Evolutionary conservation across 2,329 filamentous ascomycete species (phyloP).

Genomic region (Alternaria sp.): DNA sequence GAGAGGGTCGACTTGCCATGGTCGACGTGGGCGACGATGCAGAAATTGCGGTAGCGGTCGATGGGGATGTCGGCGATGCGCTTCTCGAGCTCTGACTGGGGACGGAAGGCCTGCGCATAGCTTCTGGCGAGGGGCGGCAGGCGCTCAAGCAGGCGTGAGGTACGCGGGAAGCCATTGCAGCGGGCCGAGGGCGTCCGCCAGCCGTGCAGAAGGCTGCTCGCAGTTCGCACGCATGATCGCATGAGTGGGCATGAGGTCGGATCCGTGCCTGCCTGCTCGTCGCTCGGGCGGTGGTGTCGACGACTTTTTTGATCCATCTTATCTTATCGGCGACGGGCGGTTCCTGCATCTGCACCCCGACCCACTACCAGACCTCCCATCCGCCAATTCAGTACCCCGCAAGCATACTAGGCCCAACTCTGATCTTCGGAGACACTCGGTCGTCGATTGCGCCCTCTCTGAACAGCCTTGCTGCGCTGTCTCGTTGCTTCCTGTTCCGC

Average conservation of each 20-base stretch:
- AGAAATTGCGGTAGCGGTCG: constrained; percentile 89
- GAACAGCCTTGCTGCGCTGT: not conserved
- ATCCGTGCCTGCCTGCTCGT: constrained; percentile 8
- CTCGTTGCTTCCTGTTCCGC: not conserved
- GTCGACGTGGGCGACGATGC: constrained; percentile 97
- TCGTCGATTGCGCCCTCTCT: not conserved
- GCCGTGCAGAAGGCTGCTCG: constrained; percentile 50
- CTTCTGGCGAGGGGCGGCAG: constrained; percentile 33
- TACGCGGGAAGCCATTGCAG: constrained; percentile 19
- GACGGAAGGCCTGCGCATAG: constrained; percentile 48
- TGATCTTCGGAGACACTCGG: not conserved
- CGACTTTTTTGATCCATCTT: constrained; percentile 21
- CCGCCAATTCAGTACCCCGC: not conserved
- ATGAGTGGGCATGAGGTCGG: constrained; percentile 50
- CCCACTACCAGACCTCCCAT: constrained; percentile 17
- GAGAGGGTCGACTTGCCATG: constrained; percentile 97
- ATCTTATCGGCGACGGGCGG: constrained; percentile 28
- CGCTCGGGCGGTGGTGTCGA: constrained; percentile 1
- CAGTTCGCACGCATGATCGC: constrained; percentile 57
- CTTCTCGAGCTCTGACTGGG: constrained; percentile 62
- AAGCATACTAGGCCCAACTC: constrained; percentile 1
- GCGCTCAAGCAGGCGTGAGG: constrained; percentile 31
- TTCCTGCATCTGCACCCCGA: constrained; percentile 17
- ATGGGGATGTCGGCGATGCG: constrained; percentile 78
- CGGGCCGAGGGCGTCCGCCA: constrained; percentile 40